phyloP scores from a whole-genome alignment of 2,329 filamentous ascomycete genomes.

The Lasiodiplodia gonubiensis region DNA sequence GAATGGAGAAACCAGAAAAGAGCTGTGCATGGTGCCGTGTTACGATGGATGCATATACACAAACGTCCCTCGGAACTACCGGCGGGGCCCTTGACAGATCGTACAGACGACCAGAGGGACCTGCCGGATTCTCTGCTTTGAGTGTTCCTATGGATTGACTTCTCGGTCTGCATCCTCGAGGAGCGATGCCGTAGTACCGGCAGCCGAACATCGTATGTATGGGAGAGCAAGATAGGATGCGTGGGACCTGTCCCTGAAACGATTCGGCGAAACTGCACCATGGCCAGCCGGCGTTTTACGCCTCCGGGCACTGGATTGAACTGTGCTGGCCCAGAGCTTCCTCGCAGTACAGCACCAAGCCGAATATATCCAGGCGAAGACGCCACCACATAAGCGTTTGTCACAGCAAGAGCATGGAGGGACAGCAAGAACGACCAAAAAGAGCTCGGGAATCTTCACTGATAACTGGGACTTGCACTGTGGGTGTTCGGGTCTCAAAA shows the following conservation, averaged over 20 bases:
- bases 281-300: not conserved
- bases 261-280: not conserved
- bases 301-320: not conserved
- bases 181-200: not conserved
- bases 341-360: not conserved
- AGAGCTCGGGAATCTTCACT: not conserved
- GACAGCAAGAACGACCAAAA: not conserved
- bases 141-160: not conserved
- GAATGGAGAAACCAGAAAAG: not conserved
- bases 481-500: not conserved
- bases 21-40: not conserved
- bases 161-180: not conserved
- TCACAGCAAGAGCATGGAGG: not conserved
- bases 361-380: not conserved
- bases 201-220: not conserved
- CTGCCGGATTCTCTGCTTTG: not conserved
- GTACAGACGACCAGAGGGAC: not conserved
- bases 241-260: too few species aligned
- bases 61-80: not conserved
- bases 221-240: not conserved
- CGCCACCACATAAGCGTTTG: not conserved
- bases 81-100: not conserved
- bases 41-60: not conserved
- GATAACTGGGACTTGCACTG: not conserved
- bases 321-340: not conserved